Evolutionary conservation across 164 flowering plant genomes (phyloP), one percentile per base, ranked within the genome.

Genomic region (Malania oleifera): DNA sequence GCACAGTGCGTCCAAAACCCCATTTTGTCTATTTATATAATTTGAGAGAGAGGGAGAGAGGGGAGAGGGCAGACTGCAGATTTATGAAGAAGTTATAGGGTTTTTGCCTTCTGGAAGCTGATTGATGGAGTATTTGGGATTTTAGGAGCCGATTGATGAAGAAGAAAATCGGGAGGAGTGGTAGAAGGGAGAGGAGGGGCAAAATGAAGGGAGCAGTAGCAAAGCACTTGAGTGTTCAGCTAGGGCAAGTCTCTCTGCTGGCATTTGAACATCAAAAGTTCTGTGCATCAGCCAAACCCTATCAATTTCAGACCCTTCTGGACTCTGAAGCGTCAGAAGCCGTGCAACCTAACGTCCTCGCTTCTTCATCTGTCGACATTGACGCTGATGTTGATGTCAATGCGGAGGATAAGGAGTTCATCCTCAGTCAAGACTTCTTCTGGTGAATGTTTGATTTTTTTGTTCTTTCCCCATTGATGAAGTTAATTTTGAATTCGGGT

Each of bases 341-440:
- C 5, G 48, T n/a, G n/a, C 60, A 27, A 7, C 51, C 31, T 19
- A 18, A 22, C 40, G 57, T 25, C 47, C 60, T 24, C 5, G 54
- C 71, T 49, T 56, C 67, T 1, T 14, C 55, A 6, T 27, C 51
- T 8, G 27, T 25, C 9, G 57, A 34, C 7, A 38, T 2, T 5
- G 64, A 28, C 45, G 43, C 31, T 28, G 70, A 60, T 41, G 25
- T 37, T 24, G 74, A 73, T 24, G 61, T 31, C 24, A 63, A 48
- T 54, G 65, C 44, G 7, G 89, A 82, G 7, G 88, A 86, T 26
- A 82, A 65, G 31, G 84, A 82, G 69, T 83, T 69, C 77, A 91
- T 91, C 39, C 96, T 88, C 75, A 91, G 91, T 56, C 98, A 91
- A 63, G 98, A 91, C 55, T 91, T 89, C 73, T 91, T 91, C 79